Evolutionary conservation across 2,329 filamentous ascomycete species (phyloP), one percentile per base, ranked within the genome.

Genomic region (Penicillium sp.): DNA sequence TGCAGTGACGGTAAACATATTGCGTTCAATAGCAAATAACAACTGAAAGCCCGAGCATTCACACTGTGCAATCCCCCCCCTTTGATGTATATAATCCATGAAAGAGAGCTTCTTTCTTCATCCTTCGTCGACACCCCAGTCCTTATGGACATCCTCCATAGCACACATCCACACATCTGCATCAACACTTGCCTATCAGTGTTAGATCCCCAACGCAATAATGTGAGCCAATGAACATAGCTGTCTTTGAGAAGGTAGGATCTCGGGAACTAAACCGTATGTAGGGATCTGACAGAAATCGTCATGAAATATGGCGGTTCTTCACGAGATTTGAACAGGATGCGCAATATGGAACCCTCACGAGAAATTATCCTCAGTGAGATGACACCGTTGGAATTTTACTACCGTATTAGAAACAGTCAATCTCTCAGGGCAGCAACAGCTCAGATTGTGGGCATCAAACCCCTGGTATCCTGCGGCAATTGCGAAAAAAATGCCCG

Each of bases 381-480:
- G 12, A 44, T 44, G 9, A 1, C 15, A n/a, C 17, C 17, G 21
- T 10, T 15, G 2, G 2, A 6, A 6, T n/a, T 44, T n/a, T 12
- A 6, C 4, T 5, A 31, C 5, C 1, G 1, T 31, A 13, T 31
- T 31, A 6, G 1, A 31, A 2, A 31, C 0, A 13, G 0, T 31
- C 1, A 0, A 31, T 2, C 1, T 31, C 12, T 31, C 12, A 31
- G 29, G 29, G 29, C 29, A 31, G 29, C 29, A 31, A 31, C 29
- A 13, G 12, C 1, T 13, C 29, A 44, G 23, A 27, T 44, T 27
- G 42, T 44, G 15, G 42, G 42, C 15, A 27, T 1, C 9, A 17
- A 44, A 23, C 3, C 39, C 3, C 39, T 12, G 4, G 19, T 1
- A 23, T 12, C 23, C 10, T 31, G 10, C 43, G 0, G 5, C 27